These are phyloP conservation scores for Pseudogymnoascus sp. DNA, from an alignment of 2,329 filamentous ascomycete species.

Conservation along the genomic window DNA sequence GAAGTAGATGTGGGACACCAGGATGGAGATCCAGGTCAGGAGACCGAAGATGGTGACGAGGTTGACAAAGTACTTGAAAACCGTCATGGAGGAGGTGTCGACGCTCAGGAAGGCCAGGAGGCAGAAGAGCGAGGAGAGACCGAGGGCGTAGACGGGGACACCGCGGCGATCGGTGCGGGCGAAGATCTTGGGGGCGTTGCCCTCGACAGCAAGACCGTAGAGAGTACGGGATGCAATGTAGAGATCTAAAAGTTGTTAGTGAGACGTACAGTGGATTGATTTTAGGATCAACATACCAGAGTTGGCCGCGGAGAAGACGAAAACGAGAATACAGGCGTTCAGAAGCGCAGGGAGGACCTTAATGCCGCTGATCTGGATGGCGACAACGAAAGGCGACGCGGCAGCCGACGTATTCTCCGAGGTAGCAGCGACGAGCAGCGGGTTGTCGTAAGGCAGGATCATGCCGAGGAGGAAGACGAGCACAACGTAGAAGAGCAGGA, in stretches of 20 bases:
- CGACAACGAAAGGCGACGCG: conserved; percentile 43
- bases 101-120: conserved; percentile 57
- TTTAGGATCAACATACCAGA: conserved; percentile 28
- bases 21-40: conserved; percentile 27
- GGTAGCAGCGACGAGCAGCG: conserved; percentile 40
- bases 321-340: conserved; percentile 59
- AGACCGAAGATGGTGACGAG: conserved; percentile 40
- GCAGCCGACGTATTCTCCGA: conserved; percentile 30
- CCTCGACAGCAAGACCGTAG: conserved; percentile 57
- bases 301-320: conserved; percentile 54
- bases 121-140: conserved; percentile 42
- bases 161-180: conserved; percentile 44
- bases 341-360: conserved; percentile 54
- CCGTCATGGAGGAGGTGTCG: conserved; percentile 49
- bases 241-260: conserved; percentile 29
- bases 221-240: conserved; percentile 63
- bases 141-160: conserved; percentile 41
- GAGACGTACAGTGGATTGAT: background rate
- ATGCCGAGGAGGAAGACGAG: conserved; percentile 52
- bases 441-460: conserved; percentile 56
- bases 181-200: conserved; percentile 57
- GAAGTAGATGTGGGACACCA: conserved; percentile 62
- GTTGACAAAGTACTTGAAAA: conserved; percentile 65
- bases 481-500: conserved; percentile 56
- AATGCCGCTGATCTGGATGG: conserved; percentile 59